Evolutionary conservation across 2,329 filamentous ascomycete genomes (phyloP).

Genomic region (Diaporthe vexans): DNA sequence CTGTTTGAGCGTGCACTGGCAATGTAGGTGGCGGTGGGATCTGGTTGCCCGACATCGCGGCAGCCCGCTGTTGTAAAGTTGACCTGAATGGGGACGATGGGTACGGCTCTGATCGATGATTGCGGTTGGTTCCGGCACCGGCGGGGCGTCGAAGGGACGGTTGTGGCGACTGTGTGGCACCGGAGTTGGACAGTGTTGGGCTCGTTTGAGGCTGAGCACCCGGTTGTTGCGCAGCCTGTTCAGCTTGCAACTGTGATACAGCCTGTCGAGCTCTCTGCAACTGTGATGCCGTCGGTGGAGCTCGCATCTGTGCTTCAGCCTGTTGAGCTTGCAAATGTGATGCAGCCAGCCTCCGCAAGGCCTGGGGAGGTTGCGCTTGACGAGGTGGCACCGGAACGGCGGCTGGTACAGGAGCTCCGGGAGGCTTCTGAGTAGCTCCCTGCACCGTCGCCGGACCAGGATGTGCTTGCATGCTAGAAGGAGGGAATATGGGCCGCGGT

Average conservation of each 20-base stretch:
- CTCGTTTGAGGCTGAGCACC: neutral
- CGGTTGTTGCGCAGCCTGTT: neutral
- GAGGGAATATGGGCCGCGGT: neutral
- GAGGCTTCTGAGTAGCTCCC: neutral
- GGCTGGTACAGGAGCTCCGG: neutral
- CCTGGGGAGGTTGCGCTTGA: neutral
- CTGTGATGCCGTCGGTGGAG: no score
- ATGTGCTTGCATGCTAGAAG: no score
- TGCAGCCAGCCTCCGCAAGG: neutral
- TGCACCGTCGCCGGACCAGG: no score
- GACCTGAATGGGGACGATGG: neutral
- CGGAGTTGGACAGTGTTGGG: neutral
- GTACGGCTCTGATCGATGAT: neutral
- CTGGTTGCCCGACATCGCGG: neutral
- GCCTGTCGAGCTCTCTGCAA: neutral
- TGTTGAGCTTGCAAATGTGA: neutral
- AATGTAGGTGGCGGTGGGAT: fast-evolving
- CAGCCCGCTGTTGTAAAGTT: neutral
- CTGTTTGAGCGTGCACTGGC: neutral
- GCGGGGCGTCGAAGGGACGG: neutral
- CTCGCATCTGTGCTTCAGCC: no score
- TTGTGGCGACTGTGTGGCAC: neutral
- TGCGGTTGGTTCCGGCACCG: neutral
- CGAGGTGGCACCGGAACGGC: neutral
- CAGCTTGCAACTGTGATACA: no score